Evolutionary conservation across 164 flowering plant genomes (phyloP).

Genomic region (Berberis vulgaris): DNA sequence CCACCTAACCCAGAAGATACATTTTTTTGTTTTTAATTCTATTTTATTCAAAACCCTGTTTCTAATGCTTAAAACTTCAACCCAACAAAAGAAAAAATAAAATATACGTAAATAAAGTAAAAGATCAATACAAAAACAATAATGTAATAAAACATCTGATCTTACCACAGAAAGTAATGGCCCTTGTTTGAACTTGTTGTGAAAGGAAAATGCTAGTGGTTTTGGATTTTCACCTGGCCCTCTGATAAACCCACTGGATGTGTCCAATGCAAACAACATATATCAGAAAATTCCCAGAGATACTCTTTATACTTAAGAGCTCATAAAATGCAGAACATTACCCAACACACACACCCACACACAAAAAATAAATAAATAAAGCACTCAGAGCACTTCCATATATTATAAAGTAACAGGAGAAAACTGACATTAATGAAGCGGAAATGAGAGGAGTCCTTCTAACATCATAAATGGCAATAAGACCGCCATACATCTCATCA

Average conservation of each 20-base stretch:
- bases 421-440: slow-evolving; percentile 70
- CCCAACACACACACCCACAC: neutral
- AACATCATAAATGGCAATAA: slow-evolving; percentile 75
- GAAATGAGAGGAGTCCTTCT: slow-evolving; percentile 70
- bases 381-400: no score
- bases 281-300: slow-evolving; percentile 6
- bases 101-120: neutral
- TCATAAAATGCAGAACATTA: no score
- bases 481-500: slow-evolving; percentile 67
- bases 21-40: no score
- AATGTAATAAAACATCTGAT: neutral
- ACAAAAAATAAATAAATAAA: neutral
- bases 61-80: no score
- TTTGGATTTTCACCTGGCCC: slow-evolving; percentile 88
- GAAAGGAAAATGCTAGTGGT: slow-evolving; percentile 79
- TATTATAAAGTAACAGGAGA: neutral
- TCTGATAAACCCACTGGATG: slow-evolving; percentile 78
- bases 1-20: no score
- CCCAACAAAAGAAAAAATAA: neutral
- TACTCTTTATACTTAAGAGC: no score
- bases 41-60: no score
- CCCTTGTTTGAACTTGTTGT: slow-evolving; percentile 83
- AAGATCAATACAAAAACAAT: neutral
- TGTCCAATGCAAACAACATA: neutral
- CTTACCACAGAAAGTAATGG: slow-evolving; percentile 89